Percentiles rank a stretch among this genome's conserved stretches.
phyloP scores from a whole-genome alignment of 140 eudicot genomes.

The Erigeron philadelphicus region DNA sequence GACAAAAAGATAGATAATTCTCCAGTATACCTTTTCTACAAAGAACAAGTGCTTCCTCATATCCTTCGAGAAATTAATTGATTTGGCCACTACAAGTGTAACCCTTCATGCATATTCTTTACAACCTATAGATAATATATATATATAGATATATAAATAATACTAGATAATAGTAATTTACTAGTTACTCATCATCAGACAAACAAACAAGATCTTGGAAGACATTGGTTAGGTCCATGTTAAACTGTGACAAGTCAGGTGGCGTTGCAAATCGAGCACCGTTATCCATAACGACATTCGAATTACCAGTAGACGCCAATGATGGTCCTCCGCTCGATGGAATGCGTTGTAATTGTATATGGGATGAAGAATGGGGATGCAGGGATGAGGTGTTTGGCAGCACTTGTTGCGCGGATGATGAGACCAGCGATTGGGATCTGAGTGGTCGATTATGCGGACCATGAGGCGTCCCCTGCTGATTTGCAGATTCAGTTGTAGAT shows the following conservation, averaged over 20 bases:
- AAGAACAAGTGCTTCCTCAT: too few relatives aligned
- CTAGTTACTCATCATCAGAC: conserved; percentile 2
- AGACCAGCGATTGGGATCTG: not conserved
- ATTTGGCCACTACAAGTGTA: not conserved
- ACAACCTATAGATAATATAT: not conserved
- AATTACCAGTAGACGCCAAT: not conserved
- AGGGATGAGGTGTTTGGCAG: not conserved
- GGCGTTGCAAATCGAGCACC: not conserved
- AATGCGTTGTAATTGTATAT: not conserved
- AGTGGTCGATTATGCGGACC: not conserved
- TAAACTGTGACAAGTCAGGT: conserved; percentile 13
- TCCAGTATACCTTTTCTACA: too few relatives aligned
- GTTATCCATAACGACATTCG: not conserved
- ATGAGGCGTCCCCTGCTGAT: too few relatives aligned
- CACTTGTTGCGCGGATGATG: not conserved
- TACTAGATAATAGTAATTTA: not conserved
- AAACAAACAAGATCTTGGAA: conserved; percentile 1
- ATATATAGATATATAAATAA: not conserved
- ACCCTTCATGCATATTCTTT: conserved; percentile 7
- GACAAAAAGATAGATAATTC: too few relatives aligned
- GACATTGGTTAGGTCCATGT: not conserved
- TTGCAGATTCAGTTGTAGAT: too few relatives aligned
- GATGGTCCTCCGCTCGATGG: not conserved
- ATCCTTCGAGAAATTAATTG: too few relatives aligned
- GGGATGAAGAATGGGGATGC: not conserved